phyloP scores from a whole-genome alignment of 345 rosid genomes.

The Cardamine occulta region DNA sequence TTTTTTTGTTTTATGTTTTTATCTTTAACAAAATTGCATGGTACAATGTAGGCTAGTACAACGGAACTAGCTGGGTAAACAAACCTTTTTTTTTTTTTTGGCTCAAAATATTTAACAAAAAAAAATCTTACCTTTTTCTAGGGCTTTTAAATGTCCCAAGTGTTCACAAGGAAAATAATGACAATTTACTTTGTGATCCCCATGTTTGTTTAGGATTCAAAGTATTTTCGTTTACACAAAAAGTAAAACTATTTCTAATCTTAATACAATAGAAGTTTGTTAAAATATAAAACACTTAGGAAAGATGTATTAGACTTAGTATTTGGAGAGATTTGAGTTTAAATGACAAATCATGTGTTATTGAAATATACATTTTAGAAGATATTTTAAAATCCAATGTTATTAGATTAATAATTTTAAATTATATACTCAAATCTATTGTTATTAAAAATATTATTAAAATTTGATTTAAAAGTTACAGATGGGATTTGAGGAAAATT shows the following conservation, averaged over 20 bases:
- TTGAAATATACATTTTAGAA: too few species aligned
- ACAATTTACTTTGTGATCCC: background rate
- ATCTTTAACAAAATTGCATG: background rate
- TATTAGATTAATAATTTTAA: too few species aligned
- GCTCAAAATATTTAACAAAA: background rate
- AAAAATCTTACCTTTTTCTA: background rate
- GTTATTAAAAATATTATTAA: too few species aligned
- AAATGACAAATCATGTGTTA: too few species aligned
- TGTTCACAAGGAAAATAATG: background rate
- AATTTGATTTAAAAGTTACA: too few species aligned
- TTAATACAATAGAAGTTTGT: background rate
- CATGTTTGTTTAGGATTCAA: background rate
- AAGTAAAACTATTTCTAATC: background rate
- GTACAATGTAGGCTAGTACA: conserved; percentile 9
- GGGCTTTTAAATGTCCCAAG: background rate
- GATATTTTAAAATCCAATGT: too few species aligned
- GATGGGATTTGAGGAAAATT: too few species aligned
- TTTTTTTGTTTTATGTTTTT: background rate
- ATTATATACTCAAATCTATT: too few species aligned
- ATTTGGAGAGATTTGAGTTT: too few species aligned
- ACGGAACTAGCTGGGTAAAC: background rate
- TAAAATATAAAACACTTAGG: background rate
- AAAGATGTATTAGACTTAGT: too few species aligned
- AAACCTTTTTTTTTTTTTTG: background rate
- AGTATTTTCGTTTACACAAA: background rate